Percentiles rank a stretch among this genome's conserved stretches.
Evolutionary conservation across 805 yeast genomes (phyloP).

Genomic region (Candida golubevii): DNA sequence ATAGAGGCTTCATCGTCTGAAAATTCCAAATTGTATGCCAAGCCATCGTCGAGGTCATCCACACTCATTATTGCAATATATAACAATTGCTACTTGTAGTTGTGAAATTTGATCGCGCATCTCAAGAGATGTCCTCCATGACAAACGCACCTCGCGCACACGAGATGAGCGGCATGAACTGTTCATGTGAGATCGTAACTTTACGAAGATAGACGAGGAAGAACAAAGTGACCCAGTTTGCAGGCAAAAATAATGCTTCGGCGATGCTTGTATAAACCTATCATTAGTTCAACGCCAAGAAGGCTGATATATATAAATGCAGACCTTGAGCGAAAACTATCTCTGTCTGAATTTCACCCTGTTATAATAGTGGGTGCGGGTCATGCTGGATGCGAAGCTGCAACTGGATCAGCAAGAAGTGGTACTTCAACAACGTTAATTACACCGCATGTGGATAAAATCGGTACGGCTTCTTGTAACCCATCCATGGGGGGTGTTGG

Average conservation of each 20-base stretch:
- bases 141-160: too few species aligned
- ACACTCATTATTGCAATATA: slow-evolving; percentile 7
- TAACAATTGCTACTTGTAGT: too few species aligned
- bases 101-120: too few species aligned
- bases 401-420: slow-evolving; percentile 83
- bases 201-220: too few species aligned
- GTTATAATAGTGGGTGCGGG: slow-evolving; percentile 96
- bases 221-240: too few species aligned
- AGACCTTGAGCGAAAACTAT: slow-evolving; percentile 30
- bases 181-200: too few species aligned
- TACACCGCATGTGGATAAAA: slow-evolving; percentile 69
- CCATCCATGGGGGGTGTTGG: slow-evolving; percentile 99
- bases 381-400: slow-evolving; percentile 98
- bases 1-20: slow-evolving; percentile 13
- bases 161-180: too few species aligned
- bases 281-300: not conserved
- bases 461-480: slow-evolving; percentile 95
- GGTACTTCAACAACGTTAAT: slow-evolving; percentile 69
- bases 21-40: slow-evolving; percentile 53
- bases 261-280: too few species aligned
- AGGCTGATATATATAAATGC: slow-evolving; percentile 29
- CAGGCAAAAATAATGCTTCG: too few species aligned
- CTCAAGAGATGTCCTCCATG: too few species aligned
- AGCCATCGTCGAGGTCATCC: slow-evolving; percentile 82
- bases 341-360: slow-evolving; percentile 39